Conservation (phyloP, 2,329 filamentous ascomycete genomes). For the Knufia fluminis region DNA sequence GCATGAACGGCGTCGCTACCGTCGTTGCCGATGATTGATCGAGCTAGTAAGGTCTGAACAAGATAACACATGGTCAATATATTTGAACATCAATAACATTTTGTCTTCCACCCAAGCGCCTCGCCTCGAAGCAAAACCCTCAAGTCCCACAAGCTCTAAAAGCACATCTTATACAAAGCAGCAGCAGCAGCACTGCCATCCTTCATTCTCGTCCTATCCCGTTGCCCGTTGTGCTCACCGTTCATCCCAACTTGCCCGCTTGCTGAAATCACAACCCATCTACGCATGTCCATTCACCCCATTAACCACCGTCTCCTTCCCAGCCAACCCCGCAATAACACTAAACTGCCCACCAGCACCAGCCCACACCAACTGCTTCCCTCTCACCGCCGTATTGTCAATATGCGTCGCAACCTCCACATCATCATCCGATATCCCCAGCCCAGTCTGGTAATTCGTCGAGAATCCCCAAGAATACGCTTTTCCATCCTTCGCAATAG, state of each 20-base stretch:
- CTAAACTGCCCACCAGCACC: conserved; percentile 76
- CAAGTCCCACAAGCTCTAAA: no score
- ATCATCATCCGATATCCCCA: conserved; percentile 63
- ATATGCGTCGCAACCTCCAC: conserved; percentile 68
- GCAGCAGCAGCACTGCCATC: no score
- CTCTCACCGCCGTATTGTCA: conserved; percentile 73
- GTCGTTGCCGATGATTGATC: no score
- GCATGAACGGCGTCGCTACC: no score
- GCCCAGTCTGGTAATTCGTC: conserved; percentile 70
- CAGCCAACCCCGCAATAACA: conserved; percentile 29
- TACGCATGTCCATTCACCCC: conserved; percentile 21
- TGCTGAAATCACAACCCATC: background rate
- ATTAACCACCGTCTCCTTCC: conserved; percentile 12
- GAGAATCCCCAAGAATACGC: conserved; percentile 75
- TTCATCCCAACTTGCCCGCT: background rate
- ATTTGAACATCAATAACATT: no score
- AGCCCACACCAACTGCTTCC: conserved; percentile 65
- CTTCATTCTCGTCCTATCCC: no score
- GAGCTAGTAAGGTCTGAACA: no score
- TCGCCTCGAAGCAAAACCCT: no score
- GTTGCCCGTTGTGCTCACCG: no score
- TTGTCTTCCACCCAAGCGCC: no score
- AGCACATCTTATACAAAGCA: no score
- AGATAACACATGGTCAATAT: no score
- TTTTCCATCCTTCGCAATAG: conserved; percentile 57